Evolutionary conservation across 2,329 filamentous ascomycete genomes (phyloP).

Genomic region (Arthroderma uncinatum): DNA sequence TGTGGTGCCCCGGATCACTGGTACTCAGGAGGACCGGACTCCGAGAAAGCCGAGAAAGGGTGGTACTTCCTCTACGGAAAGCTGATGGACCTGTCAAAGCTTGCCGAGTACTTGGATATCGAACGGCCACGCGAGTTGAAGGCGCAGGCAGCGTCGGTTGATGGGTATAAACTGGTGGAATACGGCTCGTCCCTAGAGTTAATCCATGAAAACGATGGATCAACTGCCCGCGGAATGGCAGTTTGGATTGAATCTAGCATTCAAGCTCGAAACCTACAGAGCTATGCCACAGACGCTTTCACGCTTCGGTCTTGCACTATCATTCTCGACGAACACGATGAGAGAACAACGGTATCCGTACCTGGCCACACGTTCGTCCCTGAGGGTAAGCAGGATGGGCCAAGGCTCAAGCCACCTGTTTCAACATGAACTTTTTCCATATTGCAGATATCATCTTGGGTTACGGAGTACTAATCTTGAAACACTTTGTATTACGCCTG

Average conservation of each 20-base stretch:
- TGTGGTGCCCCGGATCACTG: slow-evolving; percentile 9
- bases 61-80: slow-evolving; percentile 17
- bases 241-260: neutral
- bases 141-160: slow-evolving; percentile 4
- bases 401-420: neutral
- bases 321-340: neutral
- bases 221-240: slow-evolving; percentile 7
- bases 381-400: neutral
- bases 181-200: slow-evolving; percentile 10
- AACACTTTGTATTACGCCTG: neutral
- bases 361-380: neutral
- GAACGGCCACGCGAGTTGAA: neutral
- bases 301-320: slow-evolving; percentile 4
- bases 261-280: slow-evolving; percentile 7
- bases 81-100: slow-evolving; percentile 7
- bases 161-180: slow-evolving; percentile 10
- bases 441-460: neutral
- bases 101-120: slow-evolving; percentile 8
- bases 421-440: neutral
- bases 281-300: slow-evolving; percentile 1
- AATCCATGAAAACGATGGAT: slow-evolving; percentile 3
- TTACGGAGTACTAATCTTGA: neutral
- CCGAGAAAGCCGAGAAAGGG: slow-evolving; percentile 1
- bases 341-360: neutral
- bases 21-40: slow-evolving; percentile 9